A percentile compares a stretch with the other conserved stretches of the same genome.
These are phyloP conservation scores for Candida hungchunana DNA, from an alignment of 805 yeast genomes.

Conservation along the genomic window DNA sequence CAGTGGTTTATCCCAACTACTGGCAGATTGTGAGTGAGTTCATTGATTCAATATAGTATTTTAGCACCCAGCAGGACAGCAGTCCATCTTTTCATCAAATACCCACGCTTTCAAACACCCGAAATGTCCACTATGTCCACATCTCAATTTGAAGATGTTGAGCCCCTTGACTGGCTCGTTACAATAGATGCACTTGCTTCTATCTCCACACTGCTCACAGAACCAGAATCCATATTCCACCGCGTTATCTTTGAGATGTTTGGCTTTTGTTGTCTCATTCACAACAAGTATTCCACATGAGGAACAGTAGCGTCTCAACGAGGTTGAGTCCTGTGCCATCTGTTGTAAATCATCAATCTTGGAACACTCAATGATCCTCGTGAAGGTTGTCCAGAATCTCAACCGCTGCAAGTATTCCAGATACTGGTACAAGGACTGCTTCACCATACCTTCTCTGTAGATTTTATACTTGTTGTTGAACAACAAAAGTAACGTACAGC, in stretches of 20 bases:
- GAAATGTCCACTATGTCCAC: slow-evolving; percentile 88
- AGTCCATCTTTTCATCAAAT: slow-evolving; percentile 52
- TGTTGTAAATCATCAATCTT: slow-evolving; percentile 27
- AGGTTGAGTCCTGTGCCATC: slow-evolving; percentile 26
- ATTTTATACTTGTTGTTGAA: slow-evolving; percentile 41
- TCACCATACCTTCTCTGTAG: slow-evolving; percentile 31
- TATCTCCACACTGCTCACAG: slow-evolving; percentile 66
- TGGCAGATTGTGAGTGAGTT: slow-evolving; percentile 69
- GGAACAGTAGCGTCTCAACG: slow-evolving; percentile 55
- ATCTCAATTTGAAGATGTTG: slow-evolving; percentile 52
- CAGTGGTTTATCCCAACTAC: slow-evolving; percentile 68
- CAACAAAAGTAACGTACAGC: slow-evolving; percentile 52
- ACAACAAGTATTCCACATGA: slow-evolving; percentile 54
- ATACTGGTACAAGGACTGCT: slow-evolving; percentile 55
- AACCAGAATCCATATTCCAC: slow-evolving; percentile 72
- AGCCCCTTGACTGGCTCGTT: slow-evolving; percentile 72
- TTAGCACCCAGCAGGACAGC: slow-evolving; percentile 70
- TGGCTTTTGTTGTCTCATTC: slow-evolving; percentile 52
- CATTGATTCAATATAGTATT: slow-evolving; percentile 29
- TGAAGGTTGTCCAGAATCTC: slow-evolving; percentile 52
- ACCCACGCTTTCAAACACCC: slow-evolving; percentile 81
- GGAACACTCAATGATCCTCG: slow-evolving; percentile 46
- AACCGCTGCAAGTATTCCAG: slow-evolving; percentile 48
- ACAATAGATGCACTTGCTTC: slow-evolving; percentile 59
- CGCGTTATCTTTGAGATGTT: slow-evolving; percentile 27